Evolutionary conservation across 1,284 basidiomycete species (phyloP), one percentile per base, ranked within the genome.

Genomic region (Leccinum pachyderme): DNA sequence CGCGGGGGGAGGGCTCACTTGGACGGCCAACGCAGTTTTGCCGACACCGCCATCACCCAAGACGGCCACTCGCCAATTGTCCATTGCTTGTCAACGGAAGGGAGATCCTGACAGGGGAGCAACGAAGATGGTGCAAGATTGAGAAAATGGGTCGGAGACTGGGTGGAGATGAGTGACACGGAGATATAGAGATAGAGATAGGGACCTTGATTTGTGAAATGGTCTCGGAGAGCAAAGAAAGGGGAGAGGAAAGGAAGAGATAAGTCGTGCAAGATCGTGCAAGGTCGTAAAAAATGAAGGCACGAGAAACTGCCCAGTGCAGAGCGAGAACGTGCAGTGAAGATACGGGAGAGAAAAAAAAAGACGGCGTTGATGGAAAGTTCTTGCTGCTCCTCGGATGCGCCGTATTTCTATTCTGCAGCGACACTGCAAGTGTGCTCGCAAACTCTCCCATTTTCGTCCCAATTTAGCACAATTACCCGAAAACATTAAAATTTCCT

Each of bases 11-110:
- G 11, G 51, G 73, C 86, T 59, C 63, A 92, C 93, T 80, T 95
- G 93, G 49, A 98, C 94, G 61, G 95, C 95, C 68, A 98, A 75
- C 24, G 95, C 95, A 55, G 95, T 98, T 81, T 98, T 98, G 61
- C 95, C 95, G 33, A 98, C 95, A 77, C 95, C 95, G 75, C 95
- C 95, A 76, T 98, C 95, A 62, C 95, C 95, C 54, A 98, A 82
- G 62, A 98, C 93, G 61, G 95, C 94, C 66, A 98, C 86, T 78
- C 91, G 86, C 89, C 91, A 94, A 72, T 84, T 87, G 78, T 92
- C 89, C 89, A 92, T 92, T 72, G 79, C 76, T 81, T 52, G 64
- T 57, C 51, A 28, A 52, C 41, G 44, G 50, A 48, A 60, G 51
- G 18, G 56, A 31, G 58, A 58, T 62, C 53, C 48, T 63, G 51